Evolutionary conservation across 2,329 filamentous ascomycete genomes (phyloP).

Genomic region (Fonsecaea pugnacius): DNA sequence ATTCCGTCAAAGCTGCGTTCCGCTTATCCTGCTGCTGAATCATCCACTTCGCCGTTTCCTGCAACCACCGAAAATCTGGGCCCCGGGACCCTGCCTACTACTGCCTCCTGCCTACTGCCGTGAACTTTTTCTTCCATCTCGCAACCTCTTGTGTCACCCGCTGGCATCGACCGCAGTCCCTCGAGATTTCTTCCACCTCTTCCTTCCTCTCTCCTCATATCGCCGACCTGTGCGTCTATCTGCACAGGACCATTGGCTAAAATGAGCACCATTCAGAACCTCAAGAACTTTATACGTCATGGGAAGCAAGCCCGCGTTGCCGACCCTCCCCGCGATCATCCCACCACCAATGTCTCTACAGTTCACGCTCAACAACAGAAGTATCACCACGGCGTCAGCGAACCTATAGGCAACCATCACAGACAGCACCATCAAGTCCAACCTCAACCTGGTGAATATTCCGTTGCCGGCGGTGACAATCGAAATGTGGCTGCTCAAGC

Average conservation of each 20-base stretch:
- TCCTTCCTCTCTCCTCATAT: neutral
- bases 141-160: neutral
- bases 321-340: slow-evolving; percentile 62
- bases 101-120: slow-evolving; percentile 5
- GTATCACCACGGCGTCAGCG: slow-evolving; percentile 58
- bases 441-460: slow-evolving; percentile 63
- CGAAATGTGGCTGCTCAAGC: slow-evolving; percentile 71
- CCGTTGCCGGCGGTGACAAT: slow-evolving; percentile 62
- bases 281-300: slow-evolving; percentile 98
- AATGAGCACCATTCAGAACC: slow-evolving; percentile 81
- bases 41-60: slow-evolving; percentile 9
- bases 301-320: slow-evolving; percentile 87
- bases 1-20: slow-evolving; percentile 6
- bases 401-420: slow-evolving; percentile 65
- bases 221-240: neutral
- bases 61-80: slow-evolving; percentile 3
- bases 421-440: slow-evolving; percentile 50
- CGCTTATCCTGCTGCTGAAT: slow-evolving; percentile 15
- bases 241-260: slow-evolving; percentile 21
- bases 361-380: slow-evolving; percentile 68
- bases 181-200: slow-evolving; percentile 5
- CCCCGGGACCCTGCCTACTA: neutral
- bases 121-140: slow-evolving; percentile 1
- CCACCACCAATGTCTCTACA: slow-evolving; percentile 66
- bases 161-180: neutral